Conservation (phyloP, 352 stramenopile species). For the Pythium periplocum region DNA sequence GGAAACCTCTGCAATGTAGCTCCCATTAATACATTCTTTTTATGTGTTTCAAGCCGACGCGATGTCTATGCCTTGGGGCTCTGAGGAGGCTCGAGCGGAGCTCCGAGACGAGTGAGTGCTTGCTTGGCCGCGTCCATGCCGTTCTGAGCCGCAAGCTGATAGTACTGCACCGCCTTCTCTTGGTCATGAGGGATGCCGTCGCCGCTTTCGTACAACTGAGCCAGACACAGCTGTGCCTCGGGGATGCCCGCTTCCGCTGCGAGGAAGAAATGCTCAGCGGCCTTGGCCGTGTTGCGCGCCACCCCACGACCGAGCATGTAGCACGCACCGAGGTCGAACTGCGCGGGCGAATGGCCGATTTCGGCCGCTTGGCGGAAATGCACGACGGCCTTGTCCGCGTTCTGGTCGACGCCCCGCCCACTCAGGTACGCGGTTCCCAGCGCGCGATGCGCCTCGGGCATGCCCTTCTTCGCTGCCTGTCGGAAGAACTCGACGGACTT, state of each 20-base stretch:
- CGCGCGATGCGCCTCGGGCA: conserved; percentile 63
- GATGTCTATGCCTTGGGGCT: no score
- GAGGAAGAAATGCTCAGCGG: conserved; percentile 69
- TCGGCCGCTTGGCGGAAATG: conserved; percentile 64
- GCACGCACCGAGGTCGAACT: conserved; percentile 81
- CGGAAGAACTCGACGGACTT: conserved; percentile 60
- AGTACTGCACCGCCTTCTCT: conserved; percentile 74
- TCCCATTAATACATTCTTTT: no score
- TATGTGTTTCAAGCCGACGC: no score
- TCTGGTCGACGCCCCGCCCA: conserved; percentile 25
- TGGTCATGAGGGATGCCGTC: conserved; percentile 38
- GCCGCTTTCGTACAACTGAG: conserved; percentile 66
- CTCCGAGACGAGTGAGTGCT: conserved; percentile 48
- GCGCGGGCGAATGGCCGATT: conserved; percentile 44
- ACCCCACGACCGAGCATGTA: conserved; percentile 73
- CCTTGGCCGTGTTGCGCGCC: conserved; percentile 38
- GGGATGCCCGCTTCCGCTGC: conserved; percentile 53
- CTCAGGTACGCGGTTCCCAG: conserved; percentile 54
- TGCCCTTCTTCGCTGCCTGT: conserved; percentile 46
- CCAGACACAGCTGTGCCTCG: conserved; percentile 71
- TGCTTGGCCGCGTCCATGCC: conserved; percentile 45
- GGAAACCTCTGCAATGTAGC: no score
- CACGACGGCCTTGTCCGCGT: conserved; percentile 31
- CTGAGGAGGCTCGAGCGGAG: conserved; percentile 17
- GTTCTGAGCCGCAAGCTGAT: conserved; percentile 53